Percentiles rank a stretch among this genome's conserved stretches.
phyloP scores from a whole-genome alignment of 768 basidiomycete species.

The Tulasnella sp. region DNA sequence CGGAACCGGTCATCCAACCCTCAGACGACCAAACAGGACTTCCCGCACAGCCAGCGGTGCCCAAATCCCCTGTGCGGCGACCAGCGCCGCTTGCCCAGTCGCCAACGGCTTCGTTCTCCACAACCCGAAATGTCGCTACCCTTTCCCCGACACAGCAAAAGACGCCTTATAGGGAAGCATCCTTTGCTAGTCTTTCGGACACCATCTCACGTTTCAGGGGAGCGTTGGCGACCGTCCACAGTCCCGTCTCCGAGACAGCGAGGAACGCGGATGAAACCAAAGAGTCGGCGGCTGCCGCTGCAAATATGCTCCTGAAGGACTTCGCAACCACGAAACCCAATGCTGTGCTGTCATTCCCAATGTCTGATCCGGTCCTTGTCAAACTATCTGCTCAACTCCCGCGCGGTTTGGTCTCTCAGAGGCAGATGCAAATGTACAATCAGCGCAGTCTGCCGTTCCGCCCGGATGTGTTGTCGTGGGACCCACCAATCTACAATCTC shows the following conservation, averaged over 20 bases:
- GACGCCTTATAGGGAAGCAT: conserved; percentile 33
- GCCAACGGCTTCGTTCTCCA: background rate
- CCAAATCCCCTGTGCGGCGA: background rate
- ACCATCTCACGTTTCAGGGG: conserved; percentile 79
- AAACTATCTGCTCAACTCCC: background rate
- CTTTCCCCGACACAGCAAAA: background rate
- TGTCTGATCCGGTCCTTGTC: background rate
- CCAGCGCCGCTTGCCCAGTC: background rate
- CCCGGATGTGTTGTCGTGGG: conserved; percentile 57
- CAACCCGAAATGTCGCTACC: background rate
- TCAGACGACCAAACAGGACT: no score
- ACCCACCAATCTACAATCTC: conserved; percentile 58
- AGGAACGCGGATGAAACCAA: conserved; percentile 25
- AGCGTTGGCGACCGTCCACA: no score
- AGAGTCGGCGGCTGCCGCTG: background rate
- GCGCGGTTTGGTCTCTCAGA: background rate
- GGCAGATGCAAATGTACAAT: conserved; percentile 36
- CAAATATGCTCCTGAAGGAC: background rate
- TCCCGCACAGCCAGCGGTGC: no score
- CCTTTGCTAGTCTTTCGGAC: conserved; percentile 68
- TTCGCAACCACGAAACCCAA: background rate
- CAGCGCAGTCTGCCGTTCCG: conserved; percentile 31
- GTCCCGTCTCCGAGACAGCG: no score
- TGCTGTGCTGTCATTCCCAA: background rate
- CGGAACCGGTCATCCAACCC: no score